phyloP scores from a whole-genome alignment of 768 basidiomycete genomes.

The Psilocybe cyanescens region DNA sequence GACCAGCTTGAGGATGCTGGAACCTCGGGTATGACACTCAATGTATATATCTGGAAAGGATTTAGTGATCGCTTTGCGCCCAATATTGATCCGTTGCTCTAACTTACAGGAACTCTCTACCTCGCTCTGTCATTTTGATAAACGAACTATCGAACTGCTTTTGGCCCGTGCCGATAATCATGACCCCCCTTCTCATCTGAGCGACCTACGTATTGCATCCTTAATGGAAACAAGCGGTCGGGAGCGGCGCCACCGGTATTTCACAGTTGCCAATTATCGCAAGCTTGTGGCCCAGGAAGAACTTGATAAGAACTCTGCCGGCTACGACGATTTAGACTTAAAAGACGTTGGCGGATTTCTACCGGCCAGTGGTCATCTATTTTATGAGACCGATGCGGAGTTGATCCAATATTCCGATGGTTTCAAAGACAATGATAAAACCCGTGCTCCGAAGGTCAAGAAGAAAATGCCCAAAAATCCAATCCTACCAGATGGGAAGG shows the following conservation, averaged over 20 bases:
- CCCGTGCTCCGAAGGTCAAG: constrained; percentile 31
- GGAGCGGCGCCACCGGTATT: constrained; percentile 87
- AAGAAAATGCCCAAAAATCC: constrained; percentile 48
- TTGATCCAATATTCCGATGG: constrained; percentile 53
- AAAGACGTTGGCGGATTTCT: constrained; percentile 59
- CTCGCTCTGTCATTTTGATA: constrained; percentile 72
- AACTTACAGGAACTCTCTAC: constrained; percentile 59
- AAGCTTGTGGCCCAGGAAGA: constrained; percentile 65
- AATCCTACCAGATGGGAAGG: constrained; percentile 49
- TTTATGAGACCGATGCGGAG: constrained; percentile 52
- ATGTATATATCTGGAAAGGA: constrained; percentile 42
- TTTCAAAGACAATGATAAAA: constrained; percentile 42
- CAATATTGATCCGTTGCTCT: background rate
- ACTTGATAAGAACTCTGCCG: constrained; percentile 53
- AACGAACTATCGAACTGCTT: constrained; percentile 82
- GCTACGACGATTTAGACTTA: constrained; percentile 50
- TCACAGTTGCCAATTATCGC: constrained; percentile 71
- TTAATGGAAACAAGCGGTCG: constrained; percentile 84
- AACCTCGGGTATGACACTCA: constrained; percentile 70
- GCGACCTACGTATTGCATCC: constrained; percentile 69
- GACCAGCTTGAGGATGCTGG: constrained; percentile 73
- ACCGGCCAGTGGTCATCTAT: constrained; percentile 44
- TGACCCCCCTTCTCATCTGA: constrained; percentile 70
- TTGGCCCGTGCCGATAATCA: constrained; percentile 68
- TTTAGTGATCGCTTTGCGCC: background rate